phyloP scores from a whole-genome alignment of 1,284 basidiomycete genomes.

The Sporisorium sorghi region DNA sequence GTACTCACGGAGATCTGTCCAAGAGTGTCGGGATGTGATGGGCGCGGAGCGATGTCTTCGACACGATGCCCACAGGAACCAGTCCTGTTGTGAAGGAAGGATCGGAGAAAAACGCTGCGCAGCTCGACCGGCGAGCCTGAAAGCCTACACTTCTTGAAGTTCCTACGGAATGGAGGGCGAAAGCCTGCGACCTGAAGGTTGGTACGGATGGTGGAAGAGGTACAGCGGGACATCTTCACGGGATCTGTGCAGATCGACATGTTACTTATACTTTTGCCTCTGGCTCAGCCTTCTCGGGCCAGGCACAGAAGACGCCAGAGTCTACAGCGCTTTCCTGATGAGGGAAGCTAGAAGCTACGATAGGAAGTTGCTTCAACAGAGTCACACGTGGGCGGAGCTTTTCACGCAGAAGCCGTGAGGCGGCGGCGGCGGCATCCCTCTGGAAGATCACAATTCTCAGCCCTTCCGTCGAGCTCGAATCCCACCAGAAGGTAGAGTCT shows the following conservation, averaged over 20 bases:
- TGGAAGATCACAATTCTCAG: not conserved
- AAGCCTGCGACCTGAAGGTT: not conserved
- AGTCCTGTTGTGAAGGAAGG: not conserved
- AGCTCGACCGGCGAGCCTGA: conserved; percentile 32
- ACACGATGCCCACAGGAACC: conserved; percentile 12
- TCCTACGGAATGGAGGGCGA: not conserved
- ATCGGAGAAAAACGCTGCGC: not conserved
- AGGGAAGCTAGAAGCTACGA: not conserved
- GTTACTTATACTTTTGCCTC: conserved; percentile 16
- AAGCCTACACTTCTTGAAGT: not conserved
- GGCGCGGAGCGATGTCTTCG: conserved; percentile 3
- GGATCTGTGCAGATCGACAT: not conserved
- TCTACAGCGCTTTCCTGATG: not conserved
- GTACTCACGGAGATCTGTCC: conserved; percentile 30
- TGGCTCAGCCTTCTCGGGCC: not conserved
- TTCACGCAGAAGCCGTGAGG: not conserved
- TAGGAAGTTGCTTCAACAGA: conserved; percentile 30
- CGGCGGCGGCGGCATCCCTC: not conserved
- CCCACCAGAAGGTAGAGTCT: conserved; percentile 10
- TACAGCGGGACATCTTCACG: not conserved
- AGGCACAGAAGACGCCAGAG: conserved; percentile 13
- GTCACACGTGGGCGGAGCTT: conserved; percentile 11
- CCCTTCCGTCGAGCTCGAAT: conserved; percentile 1
- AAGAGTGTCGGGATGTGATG: not conserved
- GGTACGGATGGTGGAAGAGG: not conserved